phyloP scores from a whole-genome alignment of 164 flowering plant genomes.

The Chimonanthus salicifolius region DNA sequence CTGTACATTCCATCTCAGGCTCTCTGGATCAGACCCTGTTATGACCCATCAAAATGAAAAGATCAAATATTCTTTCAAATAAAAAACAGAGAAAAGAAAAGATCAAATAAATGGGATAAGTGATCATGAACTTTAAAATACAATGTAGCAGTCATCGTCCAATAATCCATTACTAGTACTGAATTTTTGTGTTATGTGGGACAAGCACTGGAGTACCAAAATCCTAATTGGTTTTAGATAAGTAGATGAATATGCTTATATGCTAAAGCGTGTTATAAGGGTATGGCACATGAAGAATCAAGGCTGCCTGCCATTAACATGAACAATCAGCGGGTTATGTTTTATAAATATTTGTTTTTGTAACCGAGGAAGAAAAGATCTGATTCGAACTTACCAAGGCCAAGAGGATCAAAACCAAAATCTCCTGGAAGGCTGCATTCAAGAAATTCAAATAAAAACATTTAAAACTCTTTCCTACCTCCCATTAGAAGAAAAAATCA shows the following conservation, averaged over 20 bases:
- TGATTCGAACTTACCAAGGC: constrained; percentile 53
- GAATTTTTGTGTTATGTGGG: too few relatives aligned
- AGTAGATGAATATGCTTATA: too few relatives aligned
- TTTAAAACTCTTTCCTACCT: neutral
- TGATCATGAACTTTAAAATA: neutral
- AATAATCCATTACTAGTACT: too few relatives aligned
- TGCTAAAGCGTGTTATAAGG: too few relatives aligned
- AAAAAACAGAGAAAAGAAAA: too few relatives aligned
- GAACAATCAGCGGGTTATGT: neutral
- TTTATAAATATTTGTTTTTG: neutral
- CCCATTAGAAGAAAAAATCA: neutral
- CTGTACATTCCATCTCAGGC: constrained; percentile 76
- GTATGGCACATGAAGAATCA: neutral
- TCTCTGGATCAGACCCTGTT: constrained; percentile 89
- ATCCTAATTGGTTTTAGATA: too few relatives aligned
- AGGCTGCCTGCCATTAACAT: neutral
- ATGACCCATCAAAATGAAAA: neutral
- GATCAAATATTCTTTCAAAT: too few relatives aligned
- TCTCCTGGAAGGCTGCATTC: constrained; percentile 94
- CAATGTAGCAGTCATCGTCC: too few relatives aligned
- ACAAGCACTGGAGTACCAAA: too few relatives aligned
- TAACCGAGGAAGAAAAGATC: neutral
- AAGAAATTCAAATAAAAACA: constrained; percentile 1
- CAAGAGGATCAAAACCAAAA: constrained; percentile 97
- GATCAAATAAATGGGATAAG: neutral